Evolutionary conservation across 2,329 filamentous ascomycete species (phyloP), one percentile per base, ranked within the genome.

Genomic region (Aspergillus fumigatus): DNA sequence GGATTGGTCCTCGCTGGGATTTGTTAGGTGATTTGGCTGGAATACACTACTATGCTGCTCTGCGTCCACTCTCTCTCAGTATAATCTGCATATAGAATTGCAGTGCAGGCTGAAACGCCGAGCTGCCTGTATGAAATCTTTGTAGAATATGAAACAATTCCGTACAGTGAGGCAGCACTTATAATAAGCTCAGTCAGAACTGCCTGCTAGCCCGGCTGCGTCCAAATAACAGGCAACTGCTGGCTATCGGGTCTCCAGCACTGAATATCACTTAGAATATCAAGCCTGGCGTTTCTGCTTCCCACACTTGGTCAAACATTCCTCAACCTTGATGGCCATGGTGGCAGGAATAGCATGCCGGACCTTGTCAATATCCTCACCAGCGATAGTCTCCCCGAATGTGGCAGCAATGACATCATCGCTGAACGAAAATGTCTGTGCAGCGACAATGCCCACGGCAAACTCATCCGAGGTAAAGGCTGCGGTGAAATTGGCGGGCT

Each of bases 231-330:
- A 47, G 17, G 21, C 19, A 45, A 45, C 19, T 45, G n/a, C n/a
- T 19, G 40, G 3, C 41, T 10, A 10, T 7, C 14, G 41, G 21
- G 21, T 47, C 11, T 26, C 23, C 21, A 23, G 21, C 4, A 47
- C 10, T 47, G 43, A 47, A 47, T 47, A 7, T 25, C 23, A 26
- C 43, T 47, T 23, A 25, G 43, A 10, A 47, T 47, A 47, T 47
- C 11, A 47, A 47, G 43, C 21, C n/a, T 54, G 29, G 25, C 59
- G 59, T 55, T 66, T 67, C 59, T 64, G 29, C 43, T 50, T 60
- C 1, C 60, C 60, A 58, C 65, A 67, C 56, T 63, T 67, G n/a
- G 17, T 53, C 59, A 66, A 60, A 41, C 65, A 67, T 50, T 66
- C 58, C 47, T 67, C 64, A 43, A 66, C 64, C 53, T 57, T 55